A percentile compares a stretch with the other conserved stretches of the same genome.
These are phyloP conservation scores for Chaetomiaceae sp. DNA, from an alignment of 2,329 filamentous ascomycete species.

Conservation along the genomic window DNA sequence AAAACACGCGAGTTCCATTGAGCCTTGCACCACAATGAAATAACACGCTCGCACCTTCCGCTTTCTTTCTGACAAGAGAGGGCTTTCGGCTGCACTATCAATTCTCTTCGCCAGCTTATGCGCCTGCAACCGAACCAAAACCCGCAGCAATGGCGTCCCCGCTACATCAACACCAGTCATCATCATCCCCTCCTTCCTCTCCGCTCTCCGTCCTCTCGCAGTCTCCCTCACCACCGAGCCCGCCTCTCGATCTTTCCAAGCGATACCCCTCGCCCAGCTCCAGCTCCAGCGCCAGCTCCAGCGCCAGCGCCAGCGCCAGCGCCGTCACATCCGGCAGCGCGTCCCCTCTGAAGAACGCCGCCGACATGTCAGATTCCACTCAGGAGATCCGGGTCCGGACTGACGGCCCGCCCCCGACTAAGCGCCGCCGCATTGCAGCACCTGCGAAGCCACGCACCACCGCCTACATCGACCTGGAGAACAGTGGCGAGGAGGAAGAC, in stretches of 20 bases:
- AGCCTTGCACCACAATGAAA: slow-evolving; percentile 15
- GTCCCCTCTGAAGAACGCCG: slow-evolving; percentile 46
- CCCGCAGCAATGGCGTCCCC: slow-evolving; percentile 20
- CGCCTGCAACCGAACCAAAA: no score
- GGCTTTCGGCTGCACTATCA: no score
- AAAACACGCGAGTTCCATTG: background rate
- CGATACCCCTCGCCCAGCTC: slow-evolving; percentile 52
- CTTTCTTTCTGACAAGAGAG: background rate
- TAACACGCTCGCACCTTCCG: slow-evolving; percentile 6
- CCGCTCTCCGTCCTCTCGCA: slow-evolving; percentile 51
- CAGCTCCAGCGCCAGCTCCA: no score
- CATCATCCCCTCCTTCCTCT: slow-evolving; percentile 38
- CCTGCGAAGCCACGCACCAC: slow-evolving; percentile 63
- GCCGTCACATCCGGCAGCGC: slow-evolving; percentile 44
- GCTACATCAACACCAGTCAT: slow-evolving; percentile 18
- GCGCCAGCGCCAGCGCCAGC: slow-evolving; percentile 44
- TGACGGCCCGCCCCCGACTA: slow-evolving; percentile 65
- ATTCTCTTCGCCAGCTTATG: no score
- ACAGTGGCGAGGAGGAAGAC: slow-evolving; percentile 44
- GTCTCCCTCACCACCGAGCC: slow-evolving; percentile 48
- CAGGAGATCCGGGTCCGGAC: slow-evolving; percentile 37
- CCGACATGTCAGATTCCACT: slow-evolving; percentile 34
- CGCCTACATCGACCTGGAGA: slow-evolving; percentile 69
- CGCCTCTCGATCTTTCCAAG: slow-evolving; percentile 37
- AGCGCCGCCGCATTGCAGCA: slow-evolving; percentile 65